A percentile compares a stretch with the other conserved stretches of the same genome.
phyloP scores from a whole-genome alignment of 202 grass and related monocot species.

The Zizania palustris region DNA sequence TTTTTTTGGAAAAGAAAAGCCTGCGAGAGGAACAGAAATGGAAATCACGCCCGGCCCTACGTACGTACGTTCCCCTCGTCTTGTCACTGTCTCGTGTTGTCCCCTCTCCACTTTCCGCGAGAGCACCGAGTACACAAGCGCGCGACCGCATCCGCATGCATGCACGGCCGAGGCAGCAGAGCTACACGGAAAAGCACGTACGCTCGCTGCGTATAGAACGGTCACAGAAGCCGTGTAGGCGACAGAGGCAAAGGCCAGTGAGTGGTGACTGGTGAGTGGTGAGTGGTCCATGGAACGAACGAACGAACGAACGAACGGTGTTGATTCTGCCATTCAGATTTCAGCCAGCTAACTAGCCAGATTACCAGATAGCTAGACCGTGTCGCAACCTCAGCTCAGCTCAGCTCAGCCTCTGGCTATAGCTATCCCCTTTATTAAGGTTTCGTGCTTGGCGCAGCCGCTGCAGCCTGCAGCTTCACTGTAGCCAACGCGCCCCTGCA shows the following conservation, averaged over 20 bases:
- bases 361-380: too few relatives aligned
- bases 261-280: neutral
- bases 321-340: too few relatives aligned
- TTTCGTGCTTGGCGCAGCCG: neutral
- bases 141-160: neutral
- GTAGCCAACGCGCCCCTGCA: constrained; percentile 29
- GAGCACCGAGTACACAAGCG: neutral
- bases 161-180: neutral
- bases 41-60: constrained; percentile 18
- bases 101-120: neutral
- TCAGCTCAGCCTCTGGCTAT: too few relatives aligned
- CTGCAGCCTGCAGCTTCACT: neutral
- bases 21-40: constrained; percentile 9
- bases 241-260: neutral
- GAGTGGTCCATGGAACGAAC: neutral
- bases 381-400: too few relatives aligned
- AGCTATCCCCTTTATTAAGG: too few relatives aligned
- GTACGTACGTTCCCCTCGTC: constrained; percentile 21
- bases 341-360: too few relatives aligned
- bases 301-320: neutral
- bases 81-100: constrained; percentile 15
- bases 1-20: neutral
- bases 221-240: neutral
- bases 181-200: constrained; percentile 22
- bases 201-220: neutral